Base-by-base conservation (phyloP, 2,329 filamentous ascomycete species). In the Colletotrichum endophyticum region DNA sequence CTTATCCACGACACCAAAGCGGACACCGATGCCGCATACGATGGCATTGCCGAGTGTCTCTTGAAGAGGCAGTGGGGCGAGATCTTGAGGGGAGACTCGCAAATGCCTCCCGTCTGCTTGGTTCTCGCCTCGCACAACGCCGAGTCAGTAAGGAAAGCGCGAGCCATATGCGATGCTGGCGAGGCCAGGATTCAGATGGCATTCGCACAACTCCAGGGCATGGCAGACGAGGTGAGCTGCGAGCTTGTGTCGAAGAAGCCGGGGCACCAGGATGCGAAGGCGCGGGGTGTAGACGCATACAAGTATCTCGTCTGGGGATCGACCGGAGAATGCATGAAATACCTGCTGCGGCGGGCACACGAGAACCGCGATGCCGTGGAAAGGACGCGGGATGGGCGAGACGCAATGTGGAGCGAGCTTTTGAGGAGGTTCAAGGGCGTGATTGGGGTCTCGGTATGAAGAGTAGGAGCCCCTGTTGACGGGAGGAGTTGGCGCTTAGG, bases 141-240 rank as follows among this genome's bases (percentile, higher is more conserved):
- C 66, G 90, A 91, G 56, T 95, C 94, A 6, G 93, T 98, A 11
- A 86, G 88, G 28, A 88, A 86, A 66, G 91, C 90, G 16, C 89
- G 89, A 28, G 86, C 85, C 15, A 84, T 93, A 30, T 86, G 90
- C 73, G 88, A 88, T 79, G 86, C 77, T 5, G 86, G 86, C 15
- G 81, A 81, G 11, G 86, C 86, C 77, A 85, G 84, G 81, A 85
- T 84, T 0, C 82, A 83, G 28, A 81, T 87, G 59, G 83, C 84
- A 1, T 88, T 86, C 63, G 79, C 81, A 5, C 82, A 84, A 49
- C 78, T 81, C 19, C 77, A 79, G 67, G 78, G 96, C 56, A 99
- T 99, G 96, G 96, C 96, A 2, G 96, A 99, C 80, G 96, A 98
- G 83, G 92, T 99, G 69, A 95, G 94, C 83, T 93, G 91, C 82